These are phyloP conservation scores for Talaromyces funiculosus DNA, from an alignment of 2,329 filamentous ascomycete species.

Conservation along the genomic window DNA sequence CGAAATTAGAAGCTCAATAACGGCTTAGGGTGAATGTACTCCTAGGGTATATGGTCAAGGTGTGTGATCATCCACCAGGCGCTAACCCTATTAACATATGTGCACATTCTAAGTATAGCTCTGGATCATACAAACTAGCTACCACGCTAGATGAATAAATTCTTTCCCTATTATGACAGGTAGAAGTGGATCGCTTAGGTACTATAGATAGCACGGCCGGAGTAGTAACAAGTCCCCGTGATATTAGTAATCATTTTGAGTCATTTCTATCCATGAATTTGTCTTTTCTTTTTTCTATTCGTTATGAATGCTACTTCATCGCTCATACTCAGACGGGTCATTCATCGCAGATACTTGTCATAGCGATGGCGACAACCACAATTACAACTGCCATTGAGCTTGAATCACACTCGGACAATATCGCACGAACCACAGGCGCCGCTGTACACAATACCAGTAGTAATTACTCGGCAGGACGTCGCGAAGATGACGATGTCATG, in stretches of 20 bases:
- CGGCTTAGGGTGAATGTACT: not conserved
- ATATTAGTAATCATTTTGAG: not conserved
- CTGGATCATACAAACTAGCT: not conserved
- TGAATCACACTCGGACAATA: slow-evolving; percentile 3
- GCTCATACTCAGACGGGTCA: not conserved
- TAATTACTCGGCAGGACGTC: not conserved
- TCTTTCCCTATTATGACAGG: too few species aligned
- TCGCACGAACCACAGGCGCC: slow-evolving; percentile 5
- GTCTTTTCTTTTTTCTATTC: not conserved
- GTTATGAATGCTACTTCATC: not conserved
- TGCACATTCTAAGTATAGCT: not conserved
- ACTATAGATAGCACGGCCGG: too few species aligned
- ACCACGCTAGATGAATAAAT: not conserved
- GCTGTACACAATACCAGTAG: not conserved
- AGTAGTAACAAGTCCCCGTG: not conserved
- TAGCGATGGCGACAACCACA: not conserved
- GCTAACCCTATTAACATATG: not conserved
- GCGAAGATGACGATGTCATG: slow-evolving; percentile 31
- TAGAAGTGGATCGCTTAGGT: too few species aligned
- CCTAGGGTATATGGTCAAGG: too few species aligned
- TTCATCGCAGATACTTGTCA: not conserved
- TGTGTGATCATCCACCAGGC: too few species aligned
- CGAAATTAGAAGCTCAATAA: too few species aligned
- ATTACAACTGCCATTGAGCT: slow-evolving; percentile 15
- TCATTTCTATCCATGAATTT: not conserved